Evolutionary conservation across 2,329 filamentous ascomycete species (phyloP), one percentile per base, ranked within the genome.

Genomic region (Monascus ruber): DNA sequence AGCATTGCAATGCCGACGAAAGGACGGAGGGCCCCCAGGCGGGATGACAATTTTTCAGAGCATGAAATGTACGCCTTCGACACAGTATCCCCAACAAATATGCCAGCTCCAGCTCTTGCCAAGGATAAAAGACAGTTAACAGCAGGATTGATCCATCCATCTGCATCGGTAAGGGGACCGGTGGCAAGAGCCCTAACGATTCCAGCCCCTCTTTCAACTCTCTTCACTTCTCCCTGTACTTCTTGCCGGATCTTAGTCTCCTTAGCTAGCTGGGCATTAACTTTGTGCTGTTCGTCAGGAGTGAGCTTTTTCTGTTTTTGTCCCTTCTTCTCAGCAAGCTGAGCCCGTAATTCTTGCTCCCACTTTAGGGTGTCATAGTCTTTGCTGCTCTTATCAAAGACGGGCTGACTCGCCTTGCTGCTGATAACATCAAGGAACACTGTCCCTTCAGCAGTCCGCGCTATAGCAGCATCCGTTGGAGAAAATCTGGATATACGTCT

Each of bases 331-430:
- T 85, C 74, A n/a, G 88, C 87, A 32, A 98, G 65, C 52, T 95
- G 86, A 31, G 78, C 74, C 41, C 88, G 75, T 5, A 98, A 72
- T 47, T 98, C 91, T 58, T 89, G 83, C 62, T 98, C 91, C 91
- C 93, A 98, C 62, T 94, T 95, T 32, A 95, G 64, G 1, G 86
- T 93, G 51, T 98, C 86, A 52, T 95, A 94, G 58, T 96, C 91
- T 59, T 94, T 95, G 36, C 78, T 81, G 53, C 86, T 94, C 65
- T 94, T 96, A 63, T 87, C 82, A 3, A 86, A 79, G 2, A 82
- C 66, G 31, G 72, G 68, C 44, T 76, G 76, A 42, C 78, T 77
- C 1, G 79, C 69, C 58, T 94, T 94, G 56, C 85, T 88, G 28
- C 83, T 85, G 5, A 98, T 72, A 0, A 96, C 85, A 62, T 98